Percentiles rank a stretch among this genome's conserved stretches.
Conservation (phyloP, 2,329 filamentous ascomycete species). For the Aspergillus eucalypticola region DNA sequence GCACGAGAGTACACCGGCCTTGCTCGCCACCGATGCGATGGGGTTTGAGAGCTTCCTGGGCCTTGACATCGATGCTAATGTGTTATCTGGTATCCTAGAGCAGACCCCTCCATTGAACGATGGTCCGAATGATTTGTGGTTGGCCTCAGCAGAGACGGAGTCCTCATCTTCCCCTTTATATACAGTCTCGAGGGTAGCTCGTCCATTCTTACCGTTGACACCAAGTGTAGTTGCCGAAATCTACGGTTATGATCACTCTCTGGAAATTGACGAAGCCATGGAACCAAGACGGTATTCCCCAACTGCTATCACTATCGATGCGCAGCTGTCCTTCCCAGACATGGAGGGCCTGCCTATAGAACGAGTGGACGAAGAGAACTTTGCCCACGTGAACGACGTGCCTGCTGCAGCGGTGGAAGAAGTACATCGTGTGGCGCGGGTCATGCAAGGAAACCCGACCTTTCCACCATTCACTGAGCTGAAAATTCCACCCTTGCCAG, state of each 20-base stretch:
- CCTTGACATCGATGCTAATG: neutral
- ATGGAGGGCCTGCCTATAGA: neutral
- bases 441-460: neutral
- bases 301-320: neutral
- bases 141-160: neutral
- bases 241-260: neutral
- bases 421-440: neutral
- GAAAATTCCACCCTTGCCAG: neutral
- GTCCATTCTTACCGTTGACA: neutral
- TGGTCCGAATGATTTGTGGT: neutral
- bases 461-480: neutral
- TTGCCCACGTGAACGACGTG: neutral
- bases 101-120: neutral
- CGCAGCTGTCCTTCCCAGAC: neutral
- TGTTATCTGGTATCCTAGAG: neutral
- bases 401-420: neutral
- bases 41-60: neutral
- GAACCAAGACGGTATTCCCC: slow-evolving; percentile 1
- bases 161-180: neutral
- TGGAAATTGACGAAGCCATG: neutral
- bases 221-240: neutral
- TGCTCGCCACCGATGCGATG: neutral
- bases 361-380: neutral
- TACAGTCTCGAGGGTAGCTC: neutral
- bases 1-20: neutral